Evolutionary conservation across 768 basidiomycete species (phyloP).

Genomic region (Boletus barrowsii): DNA sequence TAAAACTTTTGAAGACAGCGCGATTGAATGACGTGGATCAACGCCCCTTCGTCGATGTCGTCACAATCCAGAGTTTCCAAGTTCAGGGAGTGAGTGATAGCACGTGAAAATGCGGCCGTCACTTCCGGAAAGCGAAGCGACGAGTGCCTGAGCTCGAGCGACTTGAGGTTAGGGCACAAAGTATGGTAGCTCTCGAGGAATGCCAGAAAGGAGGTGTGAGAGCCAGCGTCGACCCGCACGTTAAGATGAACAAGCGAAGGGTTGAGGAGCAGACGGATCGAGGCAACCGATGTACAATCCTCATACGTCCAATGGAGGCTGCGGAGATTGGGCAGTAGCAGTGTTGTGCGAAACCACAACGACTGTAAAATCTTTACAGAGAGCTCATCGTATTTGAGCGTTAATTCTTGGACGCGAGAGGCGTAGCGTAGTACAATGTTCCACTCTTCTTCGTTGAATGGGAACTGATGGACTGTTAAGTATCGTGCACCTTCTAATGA

Average conservation of each 20-base stretch:
- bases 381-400: background rate
- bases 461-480: background rate
- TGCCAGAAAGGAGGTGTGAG: background rate
- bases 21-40: conserved; percentile 1
- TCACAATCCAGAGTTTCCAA: background rate
- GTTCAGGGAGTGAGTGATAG: background rate
- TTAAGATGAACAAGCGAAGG: conserved; percentile 4
- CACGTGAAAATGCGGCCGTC: conserved; percentile 1
- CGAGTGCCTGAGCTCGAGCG: background rate
- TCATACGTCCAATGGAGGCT: background rate
- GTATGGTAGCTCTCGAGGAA: conserved; percentile 4
- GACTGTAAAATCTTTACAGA: conserved; percentile 3
- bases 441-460: conserved; percentile 4
- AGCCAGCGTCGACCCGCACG: background rate
- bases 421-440: conserved; percentile 3
- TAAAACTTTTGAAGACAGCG: background rate
- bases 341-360: background rate
- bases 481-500: background rate
- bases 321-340: conserved; percentile 10
- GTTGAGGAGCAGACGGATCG: conserved; percentile 9
- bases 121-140: background rate
- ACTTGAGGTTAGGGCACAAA: conserved; percentile 8
- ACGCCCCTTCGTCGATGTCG: background rate
- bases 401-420: conserved; percentile 7
- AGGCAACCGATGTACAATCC: background rate